phyloP scores from a whole-genome alignment of 805 yeast genomes.

The Pichia exigua region DNA sequence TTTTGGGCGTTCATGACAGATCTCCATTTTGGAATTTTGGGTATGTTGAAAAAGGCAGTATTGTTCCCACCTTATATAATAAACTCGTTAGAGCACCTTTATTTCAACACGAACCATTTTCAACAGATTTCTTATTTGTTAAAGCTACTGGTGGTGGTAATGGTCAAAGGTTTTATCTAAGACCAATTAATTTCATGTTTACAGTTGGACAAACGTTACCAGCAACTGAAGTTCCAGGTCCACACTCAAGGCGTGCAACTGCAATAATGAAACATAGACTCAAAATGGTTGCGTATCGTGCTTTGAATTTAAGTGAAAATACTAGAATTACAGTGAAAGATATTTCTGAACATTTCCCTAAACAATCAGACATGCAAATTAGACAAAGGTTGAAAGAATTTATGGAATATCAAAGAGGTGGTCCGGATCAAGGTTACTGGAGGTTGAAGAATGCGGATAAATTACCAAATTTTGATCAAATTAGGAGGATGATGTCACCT shows the following conservation, averaged over 20 bases:
- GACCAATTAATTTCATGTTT: conserved; percentile 64
- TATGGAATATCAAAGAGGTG: conserved; percentile 93
- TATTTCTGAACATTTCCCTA: conserved; percentile 88
- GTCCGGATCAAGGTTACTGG: conserved; percentile 94
- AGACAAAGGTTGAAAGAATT: conserved; percentile 93
- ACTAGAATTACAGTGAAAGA: conserved; percentile 79
- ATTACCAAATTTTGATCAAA: conserved; percentile 68
- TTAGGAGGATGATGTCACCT: conserved; percentile 79
- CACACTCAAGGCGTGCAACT: conserved; percentile 93
- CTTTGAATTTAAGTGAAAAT: conserved; percentile 65
- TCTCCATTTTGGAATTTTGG: conserved; percentile 99
- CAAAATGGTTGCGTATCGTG: conserved; percentile 88
- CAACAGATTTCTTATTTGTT: conserved; percentile 76
- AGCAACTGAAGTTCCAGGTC: conserved; percentile 93
- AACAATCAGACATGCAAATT: conserved; percentile 94
- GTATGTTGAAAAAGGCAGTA: conserved; percentile 87
- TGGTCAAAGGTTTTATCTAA: conserved; percentile 55
- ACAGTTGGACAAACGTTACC: conserved; percentile 92
- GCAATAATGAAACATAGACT: conserved; percentile 85
- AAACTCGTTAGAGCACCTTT: conserved; percentile 90
- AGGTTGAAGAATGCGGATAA: conserved; percentile 64
- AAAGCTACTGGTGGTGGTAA: conserved; percentile 77
- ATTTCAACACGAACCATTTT: conserved; percentile 70
- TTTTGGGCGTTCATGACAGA: conserved; percentile 90
- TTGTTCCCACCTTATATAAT: conserved; percentile 90